Percentiles rank a stretch among this genome's conserved stretches.
These are phyloP conservation scores for Paraleonurus japonicus DNA, from an alignment of 257 asterid genomes.

Conservation along the genomic window DNA sequence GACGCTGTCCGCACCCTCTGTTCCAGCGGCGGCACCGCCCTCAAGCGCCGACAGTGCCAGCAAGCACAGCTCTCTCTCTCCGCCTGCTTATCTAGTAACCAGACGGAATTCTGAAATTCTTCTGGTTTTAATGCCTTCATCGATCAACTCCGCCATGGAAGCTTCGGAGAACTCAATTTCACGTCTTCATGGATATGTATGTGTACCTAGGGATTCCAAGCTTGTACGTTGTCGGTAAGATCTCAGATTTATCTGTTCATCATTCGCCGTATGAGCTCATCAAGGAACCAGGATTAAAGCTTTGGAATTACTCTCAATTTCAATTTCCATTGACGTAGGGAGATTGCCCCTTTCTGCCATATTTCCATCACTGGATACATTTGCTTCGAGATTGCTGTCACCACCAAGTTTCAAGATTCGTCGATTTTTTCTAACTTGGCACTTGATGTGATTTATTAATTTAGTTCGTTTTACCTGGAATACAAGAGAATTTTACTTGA, in stretches of 20 bases:
- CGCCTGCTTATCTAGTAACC: conserved; percentile 58
- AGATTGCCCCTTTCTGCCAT: not conserved
- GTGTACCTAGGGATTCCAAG: conserved; percentile 13
- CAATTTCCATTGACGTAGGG: not conserved
- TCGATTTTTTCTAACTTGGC: not conserved
- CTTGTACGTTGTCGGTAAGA: not conserved
- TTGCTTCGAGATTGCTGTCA: not conserved
- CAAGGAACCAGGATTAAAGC: not conserved
- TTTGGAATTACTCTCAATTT: not conserved
- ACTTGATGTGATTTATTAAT: not conserved
- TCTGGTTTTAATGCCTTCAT: not conserved
- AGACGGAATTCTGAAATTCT: conserved; percentile 30
- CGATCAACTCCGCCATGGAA: conserved; percentile 1
- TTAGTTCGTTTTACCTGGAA: not conserved
- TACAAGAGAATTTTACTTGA: not conserved
- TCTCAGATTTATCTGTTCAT: not conserved
- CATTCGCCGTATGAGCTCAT: not conserved
- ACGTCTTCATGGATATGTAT: not conserved
- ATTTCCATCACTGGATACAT: not conserved
- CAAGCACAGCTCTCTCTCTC: conserved; percentile 72
- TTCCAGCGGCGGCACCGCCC: conserved; percentile 85
- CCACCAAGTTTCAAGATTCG: not conserved
- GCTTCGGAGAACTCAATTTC: not conserved
- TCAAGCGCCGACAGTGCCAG: conserved; percentile 84
- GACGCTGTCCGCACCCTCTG: conserved; percentile 79